Evolutionary conservation across 345 rosid species (phyloP).

Genomic region (Turnera subulata): DNA sequence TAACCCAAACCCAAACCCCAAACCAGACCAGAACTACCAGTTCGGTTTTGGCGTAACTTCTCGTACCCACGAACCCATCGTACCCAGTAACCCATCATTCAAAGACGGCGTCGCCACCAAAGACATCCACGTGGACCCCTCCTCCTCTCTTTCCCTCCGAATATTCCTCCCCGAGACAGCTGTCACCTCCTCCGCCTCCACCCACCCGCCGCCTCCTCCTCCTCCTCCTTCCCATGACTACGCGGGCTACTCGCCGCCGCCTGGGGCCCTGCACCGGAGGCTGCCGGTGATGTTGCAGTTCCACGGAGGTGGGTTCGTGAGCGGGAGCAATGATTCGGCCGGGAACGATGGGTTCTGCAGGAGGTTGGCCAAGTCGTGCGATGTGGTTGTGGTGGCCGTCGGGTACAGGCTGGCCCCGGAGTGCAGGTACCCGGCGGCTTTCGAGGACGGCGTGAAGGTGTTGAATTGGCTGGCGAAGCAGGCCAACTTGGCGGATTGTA

Average conservation of each 20-base stretch:
- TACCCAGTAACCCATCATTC: conserved; percentile 71
- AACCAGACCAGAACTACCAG: conserved; percentile 33
- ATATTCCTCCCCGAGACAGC: conserved; percentile 90
- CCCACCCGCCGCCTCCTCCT: background rate
- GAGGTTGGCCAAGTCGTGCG: conserved; percentile 67
- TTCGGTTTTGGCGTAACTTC: conserved; percentile 60
- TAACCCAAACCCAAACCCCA: conserved; percentile 58
- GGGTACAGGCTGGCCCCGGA: conserved; percentile 92
- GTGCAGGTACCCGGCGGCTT: conserved; percentile 70
- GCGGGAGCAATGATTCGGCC: conserved; percentile 65
- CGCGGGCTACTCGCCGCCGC: background rate
- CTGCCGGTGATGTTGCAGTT: conserved; percentile 86
- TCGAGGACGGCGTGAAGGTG: conserved; percentile 78
- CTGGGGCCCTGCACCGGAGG: conserved; percentile 35
- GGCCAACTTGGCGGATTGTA: conserved; percentile 51
- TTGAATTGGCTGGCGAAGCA: conserved; percentile 80
- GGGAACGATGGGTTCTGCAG: conserved; percentile 69
- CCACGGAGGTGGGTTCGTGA: conserved; percentile 91
- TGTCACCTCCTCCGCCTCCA: conserved; percentile 21
- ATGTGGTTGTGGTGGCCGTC: conserved; percentile 71
- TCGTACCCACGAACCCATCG: conserved; percentile 75
- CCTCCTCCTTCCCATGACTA: conserved; percentile 1
- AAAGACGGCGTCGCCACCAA: conserved; percentile 90
- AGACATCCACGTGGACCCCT: conserved; percentile 92
- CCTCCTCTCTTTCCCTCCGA: conserved; percentile 73